phyloP scores from a whole-genome alignment of 306 rosid species.

The Rosa multiflora region DNA sequence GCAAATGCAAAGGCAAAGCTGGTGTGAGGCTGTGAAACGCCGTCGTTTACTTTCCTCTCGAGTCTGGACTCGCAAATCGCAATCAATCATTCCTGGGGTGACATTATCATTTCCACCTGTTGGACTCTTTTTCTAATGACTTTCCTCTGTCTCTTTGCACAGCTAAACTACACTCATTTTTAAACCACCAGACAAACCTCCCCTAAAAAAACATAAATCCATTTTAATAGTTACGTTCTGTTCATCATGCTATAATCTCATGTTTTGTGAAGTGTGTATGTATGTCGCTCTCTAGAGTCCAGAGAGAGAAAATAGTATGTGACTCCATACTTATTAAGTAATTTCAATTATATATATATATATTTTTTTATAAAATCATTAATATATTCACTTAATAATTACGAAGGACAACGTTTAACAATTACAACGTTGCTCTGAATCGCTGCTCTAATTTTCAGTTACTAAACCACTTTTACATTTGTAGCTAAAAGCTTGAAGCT shows the following conservation, averaged over 20 bases:
- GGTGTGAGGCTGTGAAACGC: background rate
- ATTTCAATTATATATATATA: too few relatives aligned
- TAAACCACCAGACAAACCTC: background rate
- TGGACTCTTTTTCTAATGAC: background rate
- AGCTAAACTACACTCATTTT: constrained; percentile 13
- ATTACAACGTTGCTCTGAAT: too few relatives aligned
- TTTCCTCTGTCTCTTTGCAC: constrained; percentile 15
- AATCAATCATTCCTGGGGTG: background rate
- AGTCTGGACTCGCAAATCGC: too few relatives aligned
- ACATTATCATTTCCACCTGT: background rate
- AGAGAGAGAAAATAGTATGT: constrained; percentile 1
- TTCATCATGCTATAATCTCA: background rate
- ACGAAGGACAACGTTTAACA: too few relatives aligned
- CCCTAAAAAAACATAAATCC: background rate
- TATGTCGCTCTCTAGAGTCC: background rate
- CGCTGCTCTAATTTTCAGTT: background rate
- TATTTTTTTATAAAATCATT: too few relatives aligned
- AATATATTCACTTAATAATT: too few relatives aligned
- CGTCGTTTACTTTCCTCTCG: background rate
- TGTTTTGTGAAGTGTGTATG: background rate
- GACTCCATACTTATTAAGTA: too few relatives aligned
- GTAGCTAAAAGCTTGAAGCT: background rate
- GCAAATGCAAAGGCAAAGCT: background rate
- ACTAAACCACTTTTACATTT: background rate
- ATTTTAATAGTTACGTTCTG: background rate